Evolutionary conservation across 805 yeast species (phyloP).

Genomic region (Yarrowia alimentaria): DNA sequence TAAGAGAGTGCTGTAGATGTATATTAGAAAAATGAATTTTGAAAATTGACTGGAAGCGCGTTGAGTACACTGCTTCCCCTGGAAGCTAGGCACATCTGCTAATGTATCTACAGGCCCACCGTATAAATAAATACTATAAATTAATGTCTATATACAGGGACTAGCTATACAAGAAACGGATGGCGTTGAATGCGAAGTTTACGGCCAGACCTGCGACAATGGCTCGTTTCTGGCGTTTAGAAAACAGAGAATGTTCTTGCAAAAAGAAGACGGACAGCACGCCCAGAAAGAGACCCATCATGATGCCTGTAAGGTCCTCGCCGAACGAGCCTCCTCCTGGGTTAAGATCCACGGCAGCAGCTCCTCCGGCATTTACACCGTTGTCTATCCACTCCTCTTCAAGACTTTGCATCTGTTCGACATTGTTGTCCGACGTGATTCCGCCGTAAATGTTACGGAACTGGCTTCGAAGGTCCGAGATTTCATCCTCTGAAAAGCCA

Average conservation of each 20-base stretch:
- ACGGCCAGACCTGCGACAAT: constrained; percentile 67
- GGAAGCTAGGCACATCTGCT: no score
- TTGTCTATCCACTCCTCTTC: constrained; percentile 90
- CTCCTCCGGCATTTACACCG: constrained; percentile 56
- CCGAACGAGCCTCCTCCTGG: constrained; percentile 49
- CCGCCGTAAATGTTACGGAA: constrained; percentile 55
- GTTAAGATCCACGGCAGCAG: constrained; percentile 38
- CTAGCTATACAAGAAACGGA: constrained; percentile 4
- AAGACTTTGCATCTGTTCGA: constrained; percentile 40
- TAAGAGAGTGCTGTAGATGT: neutral
- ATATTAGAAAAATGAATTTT: no score
- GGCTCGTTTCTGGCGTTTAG: constrained; percentile 63
- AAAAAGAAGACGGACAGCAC: constrained; percentile 62
- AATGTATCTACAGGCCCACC: no score
- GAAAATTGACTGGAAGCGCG: no score
- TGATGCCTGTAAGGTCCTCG: constrained; percentile 66
- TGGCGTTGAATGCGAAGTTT: constrained; percentile 48
- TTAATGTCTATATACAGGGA: no score
- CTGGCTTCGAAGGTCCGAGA: constrained; percentile 67
- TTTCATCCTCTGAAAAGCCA: constrained; percentile 79
- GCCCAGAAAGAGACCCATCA: constrained; percentile 75
- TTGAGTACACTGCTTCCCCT: no score
- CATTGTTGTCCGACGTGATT: constrained; percentile 6
- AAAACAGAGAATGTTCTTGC: constrained; percentile 55
- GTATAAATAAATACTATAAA: no score